Percentiles rank a stretch among this genome's conserved stretches.
phyloP scores from a whole-genome alignment of 2,329 filamentous ascomycete genomes.

The Dothidotthia symphoricarpi region DNA sequence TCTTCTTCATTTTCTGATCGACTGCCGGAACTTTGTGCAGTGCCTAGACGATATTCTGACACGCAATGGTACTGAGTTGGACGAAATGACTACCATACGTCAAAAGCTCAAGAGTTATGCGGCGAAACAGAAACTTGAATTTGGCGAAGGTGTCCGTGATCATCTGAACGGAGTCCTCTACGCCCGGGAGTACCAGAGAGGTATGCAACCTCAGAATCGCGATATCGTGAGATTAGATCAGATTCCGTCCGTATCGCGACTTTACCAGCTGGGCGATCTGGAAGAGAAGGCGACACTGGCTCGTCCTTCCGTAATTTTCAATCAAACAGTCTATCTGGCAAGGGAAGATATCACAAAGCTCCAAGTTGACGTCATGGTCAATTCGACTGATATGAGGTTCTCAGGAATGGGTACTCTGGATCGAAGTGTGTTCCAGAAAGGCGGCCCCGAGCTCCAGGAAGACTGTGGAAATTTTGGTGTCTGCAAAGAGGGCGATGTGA shows the following conservation, averaged over 20 bases:
- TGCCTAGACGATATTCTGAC: conserved; percentile 19
- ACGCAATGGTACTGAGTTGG: conserved; percentile 8
- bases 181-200: conserved; percentile 22
- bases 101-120: conserved; percentile 20
- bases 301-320: conserved; percentile 22
- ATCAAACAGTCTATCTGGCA: conserved; percentile 29
- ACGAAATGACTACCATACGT: conserved; percentile 24
- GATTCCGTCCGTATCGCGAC: conserved; percentile 25
- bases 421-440: conserved; percentile 31
- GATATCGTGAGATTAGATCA: conserved; percentile 24
- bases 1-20: conserved; percentile 16
- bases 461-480: conserved; percentile 23
- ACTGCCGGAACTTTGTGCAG: conserved; percentile 26
- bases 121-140: conserved; percentile 16
- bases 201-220: conserved; percentile 7
- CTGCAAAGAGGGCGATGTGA: conserved; percentile 32
- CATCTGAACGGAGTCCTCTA: conserved; percentile 29
- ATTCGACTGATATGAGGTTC: conserved; percentile 30
- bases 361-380: conserved; percentile 35
- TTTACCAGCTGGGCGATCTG: conserved; percentile 30
- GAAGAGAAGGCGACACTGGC: conserved; percentile 24
- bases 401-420: conserved; percentile 31
- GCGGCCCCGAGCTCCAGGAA: conserved; percentile 23
- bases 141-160: conserved; percentile 13
- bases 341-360: conserved; percentile 37